Evolutionary conservation across 2,329 filamentous ascomycete genomes (phyloP).

Genomic region (Neofusicoccum kwambonambiense): DNA sequence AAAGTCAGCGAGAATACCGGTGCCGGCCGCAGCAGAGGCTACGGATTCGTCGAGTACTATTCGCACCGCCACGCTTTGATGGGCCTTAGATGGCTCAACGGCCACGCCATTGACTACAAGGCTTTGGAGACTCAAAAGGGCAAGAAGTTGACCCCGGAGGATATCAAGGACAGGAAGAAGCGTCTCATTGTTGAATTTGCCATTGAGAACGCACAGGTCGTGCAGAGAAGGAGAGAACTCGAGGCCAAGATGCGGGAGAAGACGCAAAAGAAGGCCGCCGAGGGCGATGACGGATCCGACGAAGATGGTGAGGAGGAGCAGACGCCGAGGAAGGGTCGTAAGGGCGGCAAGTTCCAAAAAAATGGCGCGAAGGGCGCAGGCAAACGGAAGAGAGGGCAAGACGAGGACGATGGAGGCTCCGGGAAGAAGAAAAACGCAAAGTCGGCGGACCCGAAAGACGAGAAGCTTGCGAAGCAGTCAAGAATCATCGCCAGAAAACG

Average conservation of each 20-base stretch:
- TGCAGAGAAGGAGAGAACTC: constrained; percentile 70
- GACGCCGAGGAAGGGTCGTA: constrained; percentile 17
- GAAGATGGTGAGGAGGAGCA: constrained; percentile 39
- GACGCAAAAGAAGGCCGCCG: constrained; percentile 39
- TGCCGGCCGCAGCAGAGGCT: constrained; percentile 82
- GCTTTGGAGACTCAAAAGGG: constrained; percentile 48
- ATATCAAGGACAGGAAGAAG: constrained; percentile 73
- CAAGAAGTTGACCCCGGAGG: constrained; percentile 41
- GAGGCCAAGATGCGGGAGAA: constrained; percentile 57
- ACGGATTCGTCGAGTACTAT: constrained; percentile 96
- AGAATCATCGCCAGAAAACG: constrained; percentile 85
- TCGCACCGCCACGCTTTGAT: constrained; percentile 93
- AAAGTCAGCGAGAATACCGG: constrained; percentile 77
- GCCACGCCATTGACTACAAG: constrained; percentile 59
- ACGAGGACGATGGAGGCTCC: constrained; percentile 27
- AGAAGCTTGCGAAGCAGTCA: constrained; percentile 61
- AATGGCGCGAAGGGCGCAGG: neutral
- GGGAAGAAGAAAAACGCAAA: constrained; percentile 39
- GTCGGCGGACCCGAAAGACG: constrained; percentile 42
- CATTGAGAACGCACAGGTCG: constrained; percentile 95
- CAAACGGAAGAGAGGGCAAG: constrained; percentile 18
- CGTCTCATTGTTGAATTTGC: constrained; percentile 94
- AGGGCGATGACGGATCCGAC: constrained; percentile 39
- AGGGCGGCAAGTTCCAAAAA: constrained; percentile 1
- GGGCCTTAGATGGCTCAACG: constrained; percentile 92